Evolutionary conservation across 2,329 filamentous ascomycete genomes (phyloP).

Genomic region (Colletotrichum paranaense): DNA sequence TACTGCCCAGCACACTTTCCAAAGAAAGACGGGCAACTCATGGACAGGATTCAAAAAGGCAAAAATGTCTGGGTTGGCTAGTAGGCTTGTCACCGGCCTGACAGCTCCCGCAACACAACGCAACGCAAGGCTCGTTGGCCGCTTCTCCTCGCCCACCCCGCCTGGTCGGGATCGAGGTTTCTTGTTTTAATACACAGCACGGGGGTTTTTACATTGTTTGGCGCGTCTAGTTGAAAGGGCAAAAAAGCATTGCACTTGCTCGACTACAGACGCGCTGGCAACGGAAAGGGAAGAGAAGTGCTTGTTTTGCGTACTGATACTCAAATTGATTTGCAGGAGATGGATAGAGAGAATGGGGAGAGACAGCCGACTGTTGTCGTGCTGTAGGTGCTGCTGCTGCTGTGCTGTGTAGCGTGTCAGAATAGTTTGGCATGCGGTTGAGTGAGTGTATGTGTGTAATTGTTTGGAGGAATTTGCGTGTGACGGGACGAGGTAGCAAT

Average conservation of each 20-base stretch:
- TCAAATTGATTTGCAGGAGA: conserved; percentile 19
- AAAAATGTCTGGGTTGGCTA: conserved; percentile 14
- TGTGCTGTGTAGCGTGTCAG: conserved; percentile 1
- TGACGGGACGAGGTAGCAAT: conserved; percentile 35
- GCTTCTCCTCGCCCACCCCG: conserved; percentile 31
- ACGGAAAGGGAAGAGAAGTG: conserved; percentile 3
- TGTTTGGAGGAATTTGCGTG: conserved; percentile 25
- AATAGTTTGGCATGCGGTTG: neutral
- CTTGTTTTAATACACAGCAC: conserved; percentile 30
- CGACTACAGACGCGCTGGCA: neutral
- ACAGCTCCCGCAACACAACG: neutral
- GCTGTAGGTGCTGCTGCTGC: neutral
- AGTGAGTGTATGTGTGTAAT: conserved; percentile 17
- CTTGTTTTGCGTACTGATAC: conserved; percentile 31
- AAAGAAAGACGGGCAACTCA: neutral
- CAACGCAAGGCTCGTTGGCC: conserved; percentile 12
- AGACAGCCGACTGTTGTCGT: neutral
- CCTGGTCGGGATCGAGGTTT: conserved; percentile 23
- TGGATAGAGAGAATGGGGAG: neutral
- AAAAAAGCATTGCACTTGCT: neutral
- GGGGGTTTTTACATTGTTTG: conserved; percentile 2
- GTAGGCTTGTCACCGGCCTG: conserved; percentile 21
- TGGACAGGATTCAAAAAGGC: neutral
- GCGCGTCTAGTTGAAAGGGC: neutral
- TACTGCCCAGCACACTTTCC: neutral